phyloP scores from a whole-genome alignment of 192 early-diverging fungal genomes.

The Coemansia sp. region DNA sequence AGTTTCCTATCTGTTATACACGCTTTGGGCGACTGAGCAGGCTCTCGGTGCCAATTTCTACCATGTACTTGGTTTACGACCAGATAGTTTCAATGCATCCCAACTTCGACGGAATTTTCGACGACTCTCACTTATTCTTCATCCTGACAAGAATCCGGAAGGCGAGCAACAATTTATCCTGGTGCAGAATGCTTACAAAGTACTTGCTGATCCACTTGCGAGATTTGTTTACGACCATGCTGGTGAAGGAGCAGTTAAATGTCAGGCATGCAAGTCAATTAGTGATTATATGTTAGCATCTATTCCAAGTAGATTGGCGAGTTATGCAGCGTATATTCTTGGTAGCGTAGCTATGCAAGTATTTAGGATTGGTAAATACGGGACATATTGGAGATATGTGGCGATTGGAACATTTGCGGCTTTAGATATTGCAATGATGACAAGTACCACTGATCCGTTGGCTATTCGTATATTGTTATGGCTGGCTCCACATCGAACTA shows the following conservation, averaged over 20 bases:
- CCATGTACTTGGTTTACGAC: conserved; percentile 42
- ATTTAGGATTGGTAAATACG: conserved; percentile 37
- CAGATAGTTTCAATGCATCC: conserved; percentile 14
- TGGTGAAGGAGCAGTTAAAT: conserved; percentile 63
- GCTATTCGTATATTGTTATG: conserved; percentile 25
- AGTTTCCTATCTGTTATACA: conserved; percentile 33
- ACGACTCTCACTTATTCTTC: conserved; percentile 57
- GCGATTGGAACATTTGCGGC: conserved; percentile 42
- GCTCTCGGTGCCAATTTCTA: conserved; percentile 42
- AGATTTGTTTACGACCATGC: conserved; percentile 71
- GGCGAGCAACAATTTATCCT: conserved; percentile 71
- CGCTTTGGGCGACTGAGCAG: conserved; percentile 37
- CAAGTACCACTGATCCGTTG: conserved; percentile 24
- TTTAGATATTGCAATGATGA: conserved; percentile 45
- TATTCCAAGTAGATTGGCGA: conserved; percentile 32
- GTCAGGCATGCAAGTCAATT: conserved; percentile 57
- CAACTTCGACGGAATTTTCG: conserved; percentile 54
- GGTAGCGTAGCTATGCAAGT: conserved; percentile 46
- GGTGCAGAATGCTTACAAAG: conserved; percentile 74
- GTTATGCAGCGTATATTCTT: conserved; percentile 31
- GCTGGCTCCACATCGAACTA: conserved; percentile 41
- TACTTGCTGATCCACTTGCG: conserved; percentile 65
- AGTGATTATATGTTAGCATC: conserved; percentile 83
- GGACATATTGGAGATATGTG: conserved; percentile 50
- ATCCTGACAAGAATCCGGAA: conserved; percentile 68